Evolutionary conservation across 768 basidiomycete genomes (phyloP), one percentile per base, ranked within the genome.

Genomic region (Trichaptum fuscoviolaceum): DNA sequence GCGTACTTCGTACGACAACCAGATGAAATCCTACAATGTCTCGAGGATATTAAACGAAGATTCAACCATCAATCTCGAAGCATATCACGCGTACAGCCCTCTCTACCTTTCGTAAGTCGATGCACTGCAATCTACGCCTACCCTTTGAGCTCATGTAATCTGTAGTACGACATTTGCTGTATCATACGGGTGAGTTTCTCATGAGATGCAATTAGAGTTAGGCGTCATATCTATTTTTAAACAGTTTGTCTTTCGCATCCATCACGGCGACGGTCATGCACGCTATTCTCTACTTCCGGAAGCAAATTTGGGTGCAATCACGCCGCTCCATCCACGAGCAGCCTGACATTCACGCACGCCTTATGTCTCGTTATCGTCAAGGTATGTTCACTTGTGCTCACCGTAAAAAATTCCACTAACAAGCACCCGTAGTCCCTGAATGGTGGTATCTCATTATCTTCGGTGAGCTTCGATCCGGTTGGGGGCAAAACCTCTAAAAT

Each of bases 371-470:
- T 1, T 70, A 82, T 78, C 72, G 73, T 73, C 60, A 89, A 75
- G 94, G 95, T 0, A 70, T 75, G 42, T 70, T 66, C 67, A 35
- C 67, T 7, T 72, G 74, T 63, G 69, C 73, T 61, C 74, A 74
- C 42, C 20, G 2, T 52, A 18, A 27, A 20, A 35, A 57, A 25
- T 1, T 62, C 9, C 9, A 34, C 25, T 52, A 15, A 52, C 10
- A 52, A 52, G 15, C 12, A 52, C 69, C 74, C 61, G 66, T 88
- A 75, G 87, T 88, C 35, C 93, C 92, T 1, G 84, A 93, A 67
- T 93, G 91, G 92, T 95, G 93, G 93, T 95, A 93, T 74, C 74
- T 79, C 9, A 72, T 81, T 58, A 81, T 95, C 63, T 91, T 93
- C 76, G 26, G 67, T 74, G n/a, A n/a, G 69, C 68, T 34, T 34